A percentile compares a stretch with the other conserved stretches of the same genome.
These are phyloP conservation scores for Massarina eburnea DNA, from an alignment of 2,329 filamentous ascomycete species.

Conservation along the genomic window DNA sequence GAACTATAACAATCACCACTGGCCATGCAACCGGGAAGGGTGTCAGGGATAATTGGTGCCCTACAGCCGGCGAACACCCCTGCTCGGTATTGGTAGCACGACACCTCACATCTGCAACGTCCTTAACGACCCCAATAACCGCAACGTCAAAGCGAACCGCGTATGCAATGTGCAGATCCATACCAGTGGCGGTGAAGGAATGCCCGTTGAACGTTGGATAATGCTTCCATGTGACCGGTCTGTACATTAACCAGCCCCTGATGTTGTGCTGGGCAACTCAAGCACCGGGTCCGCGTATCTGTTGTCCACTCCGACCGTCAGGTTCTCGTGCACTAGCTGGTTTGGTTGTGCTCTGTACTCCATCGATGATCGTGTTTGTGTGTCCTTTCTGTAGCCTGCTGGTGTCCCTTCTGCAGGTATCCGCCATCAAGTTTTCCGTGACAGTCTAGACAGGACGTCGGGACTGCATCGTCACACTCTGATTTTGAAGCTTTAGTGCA, in stretches of 20 bases:
- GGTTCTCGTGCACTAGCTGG: conserved; percentile 3
- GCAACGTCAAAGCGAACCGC: conserved; percentile 3
- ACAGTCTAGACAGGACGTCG: neutral
- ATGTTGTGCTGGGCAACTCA: conserved; percentile 7
- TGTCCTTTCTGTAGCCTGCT: neutral
- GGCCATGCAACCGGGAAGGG: conserved; percentile 24
- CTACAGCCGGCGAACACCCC: conserved; percentile 11
- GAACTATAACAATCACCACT: no score
- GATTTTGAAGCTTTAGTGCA: no score
- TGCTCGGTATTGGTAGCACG: conserved; percentile 11
- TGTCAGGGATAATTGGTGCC: conserved; percentile 11
- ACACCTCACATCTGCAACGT: conserved; percentile 11
- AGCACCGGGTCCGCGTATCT: no score
- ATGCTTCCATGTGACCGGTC: conserved; percentile 16
- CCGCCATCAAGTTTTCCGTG: neutral
- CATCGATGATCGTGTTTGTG: neutral
- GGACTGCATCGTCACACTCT: neutral
- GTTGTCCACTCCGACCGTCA: no score
- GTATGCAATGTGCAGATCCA: conserved; percentile 4
- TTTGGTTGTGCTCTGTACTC: no score
- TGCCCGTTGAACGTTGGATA: neutral
- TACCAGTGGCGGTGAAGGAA: conserved; percentile 19
- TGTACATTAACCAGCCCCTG: conserved; percentile 7
- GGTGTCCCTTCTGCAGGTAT: neutral
- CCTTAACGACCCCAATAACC: conserved; percentile 5